Conservation (phyloP, 495 filamentous ascomycete genomes). For the Patellaria atrata region DNA sequence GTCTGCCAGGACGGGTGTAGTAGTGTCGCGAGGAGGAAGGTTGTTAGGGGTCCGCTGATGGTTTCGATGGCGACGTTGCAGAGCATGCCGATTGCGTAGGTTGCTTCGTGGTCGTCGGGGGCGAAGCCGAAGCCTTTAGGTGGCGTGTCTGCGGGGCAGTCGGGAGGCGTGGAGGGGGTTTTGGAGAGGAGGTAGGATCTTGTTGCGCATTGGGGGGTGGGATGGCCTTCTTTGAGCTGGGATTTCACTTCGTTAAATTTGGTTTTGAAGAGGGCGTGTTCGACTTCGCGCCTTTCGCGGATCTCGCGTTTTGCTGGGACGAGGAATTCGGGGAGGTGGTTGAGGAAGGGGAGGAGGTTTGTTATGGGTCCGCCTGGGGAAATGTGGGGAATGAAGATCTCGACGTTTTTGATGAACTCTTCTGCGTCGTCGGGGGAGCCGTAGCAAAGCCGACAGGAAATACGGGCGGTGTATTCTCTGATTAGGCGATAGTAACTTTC, state of each 20-base stretch:
- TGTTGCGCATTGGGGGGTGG: too few species aligned
- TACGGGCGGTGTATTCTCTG: constrained; percentile 2
- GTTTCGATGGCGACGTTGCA: neutral
- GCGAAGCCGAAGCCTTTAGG: too few species aligned
- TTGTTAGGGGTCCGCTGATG: constrained; percentile 1
- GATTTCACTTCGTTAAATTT: too few species aligned
- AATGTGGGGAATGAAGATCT: neutral
- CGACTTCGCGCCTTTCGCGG: too few species aligned
- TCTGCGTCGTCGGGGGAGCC: neutral
- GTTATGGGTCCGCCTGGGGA: neutral
- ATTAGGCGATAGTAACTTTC: constrained; percentile 1
- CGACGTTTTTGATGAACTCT: neutral
- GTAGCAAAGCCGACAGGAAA: constrained; percentile 1
- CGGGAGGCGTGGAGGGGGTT: too few species aligned
- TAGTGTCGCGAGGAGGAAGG: constrained; percentile 18
- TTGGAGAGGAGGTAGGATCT: too few species aligned
- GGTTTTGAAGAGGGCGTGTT: too few species aligned
- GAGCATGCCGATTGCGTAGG: constrained; percentile 5
- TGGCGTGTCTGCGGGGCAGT: too few species aligned
- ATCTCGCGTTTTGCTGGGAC: neutral
- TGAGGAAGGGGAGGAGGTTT: constrained; percentile 1
- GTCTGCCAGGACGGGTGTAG: constrained; percentile 13
- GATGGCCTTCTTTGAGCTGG: too few species aligned
- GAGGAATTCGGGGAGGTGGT: neutral
- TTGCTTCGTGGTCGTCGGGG: constrained; percentile 4